These are phyloP conservation scores for Gossypium gossypioides DNA, from an alignment of 441 rosid genomes.

Conservation along the genomic window DNA sequence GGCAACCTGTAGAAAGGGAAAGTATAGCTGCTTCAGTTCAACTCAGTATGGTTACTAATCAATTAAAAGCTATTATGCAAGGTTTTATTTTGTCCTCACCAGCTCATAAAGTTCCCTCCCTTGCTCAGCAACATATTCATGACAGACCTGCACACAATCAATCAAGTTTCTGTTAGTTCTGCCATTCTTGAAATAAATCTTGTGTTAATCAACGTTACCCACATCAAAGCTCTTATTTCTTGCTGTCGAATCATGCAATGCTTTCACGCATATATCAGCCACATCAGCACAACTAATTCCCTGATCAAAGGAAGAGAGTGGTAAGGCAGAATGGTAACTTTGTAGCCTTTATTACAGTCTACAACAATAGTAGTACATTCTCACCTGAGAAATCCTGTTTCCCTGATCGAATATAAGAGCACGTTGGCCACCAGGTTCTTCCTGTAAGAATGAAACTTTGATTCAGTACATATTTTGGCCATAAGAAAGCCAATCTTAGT, in stretches of 20 bases:
- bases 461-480: background rate
- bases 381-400: constrained; percentile 82
- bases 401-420: constrained; percentile 94
- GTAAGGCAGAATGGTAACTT: background rate
- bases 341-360: background rate
- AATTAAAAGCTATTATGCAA: background rate
- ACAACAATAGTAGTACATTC: background rate
- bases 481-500: background rate
- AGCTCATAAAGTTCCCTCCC: constrained; percentile 88
- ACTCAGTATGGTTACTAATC: constrained; percentile 2
- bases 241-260: constrained; percentile 87
- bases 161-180: constrained; percentile 5
- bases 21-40: background rate
- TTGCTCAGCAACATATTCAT: constrained; percentile 78
- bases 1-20: constrained; percentile 49
- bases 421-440: constrained; percentile 94
- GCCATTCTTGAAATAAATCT: background rate
- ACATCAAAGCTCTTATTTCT: constrained; percentile 97
- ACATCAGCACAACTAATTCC: constrained; percentile 94
- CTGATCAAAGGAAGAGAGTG: constrained; percentile 24
- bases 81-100: constrained; percentile 33
- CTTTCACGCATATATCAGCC: constrained; percentile 90
- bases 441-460: constrained; percentile 37
- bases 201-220: constrained; percentile 22
- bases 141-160: constrained; percentile 60